These are phyloP conservation scores for Geotrichum phurueaensis DNA, from an alignment of 1,139 yeast genomes.

Conservation along the genomic window DNA sequence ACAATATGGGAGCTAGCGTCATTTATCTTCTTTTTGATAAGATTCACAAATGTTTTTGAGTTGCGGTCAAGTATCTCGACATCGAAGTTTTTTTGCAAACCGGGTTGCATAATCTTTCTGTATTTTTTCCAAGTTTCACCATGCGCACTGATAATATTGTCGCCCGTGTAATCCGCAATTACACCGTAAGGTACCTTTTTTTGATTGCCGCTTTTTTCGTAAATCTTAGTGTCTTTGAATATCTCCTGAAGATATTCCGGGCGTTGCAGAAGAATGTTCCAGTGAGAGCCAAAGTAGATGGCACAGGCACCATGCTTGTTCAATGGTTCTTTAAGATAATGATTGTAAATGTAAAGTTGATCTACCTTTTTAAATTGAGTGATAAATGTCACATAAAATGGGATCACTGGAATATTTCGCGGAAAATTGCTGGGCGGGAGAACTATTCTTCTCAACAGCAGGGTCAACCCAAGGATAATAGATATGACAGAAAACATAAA, in stretches of 20 bases:
- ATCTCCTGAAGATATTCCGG: conserved; percentile 47
- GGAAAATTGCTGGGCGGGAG: conserved; percentile 39
- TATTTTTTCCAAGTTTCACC: conserved; percentile 50
- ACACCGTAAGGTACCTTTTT: conserved; percentile 54
- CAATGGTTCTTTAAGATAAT: conserved; percentile 39
- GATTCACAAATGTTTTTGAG: conserved; percentile 15
- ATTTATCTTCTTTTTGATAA: conserved; percentile 19
- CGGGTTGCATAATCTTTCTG: conserved; percentile 43
- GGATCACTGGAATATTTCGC: conserved; percentile 51
- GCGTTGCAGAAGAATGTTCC: conserved; percentile 52
- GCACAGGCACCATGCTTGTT: conserved; percentile 55
- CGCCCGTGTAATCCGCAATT: conserved; percentile 54
- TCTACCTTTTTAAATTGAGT: conserved; percentile 45
- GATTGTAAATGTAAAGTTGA: conserved; percentile 45
- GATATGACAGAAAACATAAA: neutral
- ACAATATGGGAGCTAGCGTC: conserved; percentile 21
- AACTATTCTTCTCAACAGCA: conserved; percentile 16
- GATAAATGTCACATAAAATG: conserved; percentile 53
- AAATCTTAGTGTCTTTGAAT: conserved; percentile 46
- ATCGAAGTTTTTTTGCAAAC: conserved; percentile 47
- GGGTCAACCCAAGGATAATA: neutral
- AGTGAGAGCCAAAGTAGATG: conserved; percentile 55
- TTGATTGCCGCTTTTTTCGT: conserved; percentile 57
- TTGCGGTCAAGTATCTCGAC: conserved; percentile 25
- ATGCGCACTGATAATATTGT: conserved; percentile 57